These are phyloP conservation scores for Myxozyma neglecta DNA, from an alignment of 805 yeast genomes.

Conservation along the genomic window DNA sequence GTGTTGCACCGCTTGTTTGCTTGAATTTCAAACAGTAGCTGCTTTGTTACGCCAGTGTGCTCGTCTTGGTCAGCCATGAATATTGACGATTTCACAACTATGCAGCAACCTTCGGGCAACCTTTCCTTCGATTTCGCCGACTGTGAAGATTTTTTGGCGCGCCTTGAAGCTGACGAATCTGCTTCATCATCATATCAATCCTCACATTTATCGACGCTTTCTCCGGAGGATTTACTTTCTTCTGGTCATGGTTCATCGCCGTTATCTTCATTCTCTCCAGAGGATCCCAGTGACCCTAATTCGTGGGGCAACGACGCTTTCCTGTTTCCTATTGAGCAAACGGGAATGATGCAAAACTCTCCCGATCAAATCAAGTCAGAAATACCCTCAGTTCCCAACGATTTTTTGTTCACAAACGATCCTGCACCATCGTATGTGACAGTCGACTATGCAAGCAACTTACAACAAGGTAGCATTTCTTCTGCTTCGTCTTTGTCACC, in stretches of 20 bases:
- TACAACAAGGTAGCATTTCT: not conserved
- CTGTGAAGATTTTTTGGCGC: slow-evolving; percentile 34
- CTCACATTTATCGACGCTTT: slow-evolving; percentile 14
- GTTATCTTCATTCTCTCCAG: slow-evolving; percentile 23
- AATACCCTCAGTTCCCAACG: not conserved
- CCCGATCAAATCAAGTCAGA: slow-evolving; percentile 5
- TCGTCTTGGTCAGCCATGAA: slow-evolving; percentile 1
- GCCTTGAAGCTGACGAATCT: slow-evolving; percentile 32
- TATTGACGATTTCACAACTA: slow-evolving; percentile 18
- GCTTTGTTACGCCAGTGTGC: not conserved
- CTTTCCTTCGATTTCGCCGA: slow-evolving; percentile 33
- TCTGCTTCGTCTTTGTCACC: slow-evolving; percentile 15
- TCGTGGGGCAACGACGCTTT: slow-evolving; percentile 23
- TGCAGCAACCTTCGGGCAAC: slow-evolving; percentile 3
- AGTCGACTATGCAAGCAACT: slow-evolving; percentile 1
- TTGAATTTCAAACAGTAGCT: not conserved
- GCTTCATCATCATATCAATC: slow-evolving; percentile 19
- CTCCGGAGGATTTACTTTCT: slow-evolving; percentile 26
- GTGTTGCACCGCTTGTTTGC: too few relatives aligned
- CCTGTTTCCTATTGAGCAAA: slow-evolving; percentile 22
- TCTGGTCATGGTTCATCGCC: slow-evolving; percentile 31
- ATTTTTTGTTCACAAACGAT: slow-evolving; percentile 3
- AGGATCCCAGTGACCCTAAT: slow-evolving; percentile 17
- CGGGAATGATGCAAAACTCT: not conserved
- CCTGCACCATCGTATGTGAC: not conserved